Conservation (phyloP, 1,284 basidiomycete species). For the Ustilago esculenta region DNA sequence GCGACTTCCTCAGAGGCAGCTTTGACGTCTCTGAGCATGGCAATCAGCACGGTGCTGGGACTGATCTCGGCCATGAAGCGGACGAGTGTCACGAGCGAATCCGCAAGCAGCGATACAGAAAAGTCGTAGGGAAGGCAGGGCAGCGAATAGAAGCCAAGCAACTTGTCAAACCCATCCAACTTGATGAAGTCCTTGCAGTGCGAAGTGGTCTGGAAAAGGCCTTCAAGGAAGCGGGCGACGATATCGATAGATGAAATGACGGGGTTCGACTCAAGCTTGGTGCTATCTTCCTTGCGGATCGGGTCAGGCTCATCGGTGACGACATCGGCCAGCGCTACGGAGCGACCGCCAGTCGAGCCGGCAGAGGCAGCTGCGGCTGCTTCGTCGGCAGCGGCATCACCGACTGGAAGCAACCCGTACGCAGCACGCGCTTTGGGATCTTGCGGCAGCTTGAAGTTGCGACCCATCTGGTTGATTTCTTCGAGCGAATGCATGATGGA, state of each 20-base stretch:
- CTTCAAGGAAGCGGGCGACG: conserved; percentile 74
- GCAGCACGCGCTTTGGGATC: conserved; percentile 33
- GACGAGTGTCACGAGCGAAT: conserved; percentile 86
- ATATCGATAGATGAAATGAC: conserved; percentile 62
- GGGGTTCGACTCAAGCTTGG: conserved; percentile 48
- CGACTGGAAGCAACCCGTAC: conserved; percentile 47
- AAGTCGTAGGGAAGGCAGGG: conserved; percentile 92
- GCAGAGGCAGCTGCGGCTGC: conserved; percentile 11
- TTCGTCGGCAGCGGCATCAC: conserved; percentile 21
- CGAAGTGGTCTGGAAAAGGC: conserved; percentile 85
- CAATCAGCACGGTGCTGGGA: conserved; percentile 78
- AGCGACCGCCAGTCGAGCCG: conserved; percentile 10
- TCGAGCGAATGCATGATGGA: conserved; percentile 39
- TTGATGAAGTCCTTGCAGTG: conserved; percentile 92
- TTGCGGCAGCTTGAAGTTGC: conserved; percentile 67
- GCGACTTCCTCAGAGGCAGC: conserved; percentile 77
- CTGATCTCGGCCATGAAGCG: conserved; percentile 87
- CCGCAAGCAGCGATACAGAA: conserved; percentile 80
- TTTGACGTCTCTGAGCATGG: conserved; percentile 78
- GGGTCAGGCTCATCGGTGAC: conserved; percentile 54
- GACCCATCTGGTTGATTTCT: conserved; percentile 76
- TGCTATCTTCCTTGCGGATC: conserved; percentile 45
- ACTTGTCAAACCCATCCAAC: conserved; percentile 78
- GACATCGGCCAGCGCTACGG: conserved; percentile 51
- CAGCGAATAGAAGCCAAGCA: conserved; percentile 81